Evolutionary conservation across 1,139 yeast species (phyloP), one percentile per base, ranked within the genome.

Genomic region (Trichomonascaceae sp.): DNA sequence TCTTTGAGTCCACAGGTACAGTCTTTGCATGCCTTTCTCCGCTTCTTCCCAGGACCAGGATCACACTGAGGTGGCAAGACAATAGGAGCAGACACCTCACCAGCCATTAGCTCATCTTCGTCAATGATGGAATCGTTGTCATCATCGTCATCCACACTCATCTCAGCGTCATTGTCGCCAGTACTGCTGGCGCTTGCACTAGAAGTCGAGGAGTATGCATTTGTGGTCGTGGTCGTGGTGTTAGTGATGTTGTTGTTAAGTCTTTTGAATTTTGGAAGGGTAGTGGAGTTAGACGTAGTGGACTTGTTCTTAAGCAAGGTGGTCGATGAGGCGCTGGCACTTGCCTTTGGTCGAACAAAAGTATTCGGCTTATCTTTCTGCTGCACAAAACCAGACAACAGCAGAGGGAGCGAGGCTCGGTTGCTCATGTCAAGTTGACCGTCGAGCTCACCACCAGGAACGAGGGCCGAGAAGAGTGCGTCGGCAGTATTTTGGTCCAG

Each of bases 1-100:
- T 89, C 98, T 47, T 78, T 84, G 44, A 89, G 67, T 5, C 98
- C 98, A 64, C 99, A 92, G 0, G 97, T 79, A 57, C 98, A 92
- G 58, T 89, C 96, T 59, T 85, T 89, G 64, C 99, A 92, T 0
- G 98, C 64, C 52, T 54, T 63, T 47, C 68, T 62, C 46, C 71
- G 76, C 47, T 59, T 65, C 47, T 50, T 42, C 13, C 89, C 87
- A 6, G 59, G 52, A 18, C 57, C 54, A 14, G 65, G 59, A 35
- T 51, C 59, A 44, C 65, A 62, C 37, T 54, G 52, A 42, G 57
- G 56, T 33, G 71, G 60, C 42, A 58, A 52, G 34, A 60, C 57
- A 30, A 64, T 59, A 38, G 64, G 56, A 18, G 45, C 49, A 17
- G 52, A 62, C 17, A 54, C 60, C 26, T 61, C 64, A 26, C 55